phyloP scores from a whole-genome alignment of 2,329 filamentous ascomycete genomes.

The Paracoccidioides brasiliensis region DNA sequence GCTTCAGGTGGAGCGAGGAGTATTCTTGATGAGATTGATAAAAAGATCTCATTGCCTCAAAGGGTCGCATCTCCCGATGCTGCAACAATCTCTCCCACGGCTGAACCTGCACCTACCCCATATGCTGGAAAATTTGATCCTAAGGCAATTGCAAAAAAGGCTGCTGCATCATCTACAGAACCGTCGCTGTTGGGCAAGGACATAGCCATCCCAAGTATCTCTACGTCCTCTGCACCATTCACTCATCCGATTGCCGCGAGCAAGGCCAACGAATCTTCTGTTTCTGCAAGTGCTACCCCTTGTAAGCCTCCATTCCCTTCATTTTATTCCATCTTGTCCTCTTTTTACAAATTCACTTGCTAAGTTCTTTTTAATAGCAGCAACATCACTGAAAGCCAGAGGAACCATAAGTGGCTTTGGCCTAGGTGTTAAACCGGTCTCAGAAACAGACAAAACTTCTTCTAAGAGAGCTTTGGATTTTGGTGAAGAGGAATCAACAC shows the following conservation, averaged over 20 bases:
- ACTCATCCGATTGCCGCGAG: conserved; percentile 26
- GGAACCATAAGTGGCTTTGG: conserved; percentile 75
- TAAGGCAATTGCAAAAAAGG: conserved; percentile 73
- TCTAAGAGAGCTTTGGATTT: conserved; percentile 68
- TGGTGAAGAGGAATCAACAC: conserved; percentile 74
- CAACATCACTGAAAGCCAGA: conserved; percentile 50
- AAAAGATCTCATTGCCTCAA: conserved; percentile 41
- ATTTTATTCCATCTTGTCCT: not conserved
- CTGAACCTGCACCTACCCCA: conserved; percentile 38
- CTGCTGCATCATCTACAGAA: conserved; percentile 45
- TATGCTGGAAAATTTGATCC: conserved; percentile 76
- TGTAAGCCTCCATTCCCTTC: conserved; percentile 20
- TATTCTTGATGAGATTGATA: conserved; percentile 60
- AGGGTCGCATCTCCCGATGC: conserved; percentile 15
- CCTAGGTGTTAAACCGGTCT: conserved; percentile 52
- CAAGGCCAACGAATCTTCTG: conserved; percentile 32
- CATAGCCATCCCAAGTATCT: conserved; percentile 37
- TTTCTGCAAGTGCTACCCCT: conserved; percentile 29
- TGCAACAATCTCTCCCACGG: conserved; percentile 33
- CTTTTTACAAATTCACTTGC: not conserved
- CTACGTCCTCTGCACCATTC: conserved; percentile 34
- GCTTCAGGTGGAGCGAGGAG: conserved; percentile 52
- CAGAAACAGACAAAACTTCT: conserved; percentile 52
- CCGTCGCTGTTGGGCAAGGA: conserved; percentile 43
- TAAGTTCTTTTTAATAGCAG: conserved; percentile 11